Evolutionary conservation across 129 eudicot species (phyloP).

Genomic region (Ambrosia trifida): DNA sequence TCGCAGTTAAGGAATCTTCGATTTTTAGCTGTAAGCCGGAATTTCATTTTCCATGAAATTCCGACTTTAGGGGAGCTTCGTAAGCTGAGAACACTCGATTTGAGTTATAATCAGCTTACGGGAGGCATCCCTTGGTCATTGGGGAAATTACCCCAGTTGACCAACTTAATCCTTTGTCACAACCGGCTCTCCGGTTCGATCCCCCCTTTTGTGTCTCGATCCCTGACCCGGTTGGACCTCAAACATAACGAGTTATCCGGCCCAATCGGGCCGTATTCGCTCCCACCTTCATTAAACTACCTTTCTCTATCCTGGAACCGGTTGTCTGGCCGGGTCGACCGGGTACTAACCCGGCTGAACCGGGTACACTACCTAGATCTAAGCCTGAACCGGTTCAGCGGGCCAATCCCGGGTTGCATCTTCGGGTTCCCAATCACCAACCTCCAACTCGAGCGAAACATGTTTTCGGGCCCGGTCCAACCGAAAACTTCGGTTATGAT

Average conservation of each 20-base stretch:
- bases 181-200: constrained; percentile 1
- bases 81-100: not conserved
- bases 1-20: not conserved
- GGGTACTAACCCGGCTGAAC: not conserved
- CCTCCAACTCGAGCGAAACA: not conserved
- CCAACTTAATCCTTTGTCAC: constrained; percentile 9
- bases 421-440: not conserved
- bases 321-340: not conserved
- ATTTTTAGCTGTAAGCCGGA: constrained; percentile 2
- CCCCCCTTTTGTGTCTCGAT: not conserved
- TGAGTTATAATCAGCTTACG: constrained; percentile 10
- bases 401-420: not conserved
- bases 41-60: constrained; percentile 11
- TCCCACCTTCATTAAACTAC: not conserved
- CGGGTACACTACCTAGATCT: constrained; percentile 8
- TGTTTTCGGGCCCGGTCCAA: not conserved
- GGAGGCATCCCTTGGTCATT: not conserved
- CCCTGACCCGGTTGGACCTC: constrained; percentile 16
- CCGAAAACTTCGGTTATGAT: not conserved
- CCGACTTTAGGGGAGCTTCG: constrained; percentile 9
- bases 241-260: constrained; percentile 14
- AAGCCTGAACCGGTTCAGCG: constrained; percentile 13
- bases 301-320: constrained; percentile 8
- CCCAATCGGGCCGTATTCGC: not conserved
- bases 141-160: not conserved